Base-by-base conservation (phyloP, 2,329 filamentous ascomycete species). In the Colletotrichum tabaci region DNA sequence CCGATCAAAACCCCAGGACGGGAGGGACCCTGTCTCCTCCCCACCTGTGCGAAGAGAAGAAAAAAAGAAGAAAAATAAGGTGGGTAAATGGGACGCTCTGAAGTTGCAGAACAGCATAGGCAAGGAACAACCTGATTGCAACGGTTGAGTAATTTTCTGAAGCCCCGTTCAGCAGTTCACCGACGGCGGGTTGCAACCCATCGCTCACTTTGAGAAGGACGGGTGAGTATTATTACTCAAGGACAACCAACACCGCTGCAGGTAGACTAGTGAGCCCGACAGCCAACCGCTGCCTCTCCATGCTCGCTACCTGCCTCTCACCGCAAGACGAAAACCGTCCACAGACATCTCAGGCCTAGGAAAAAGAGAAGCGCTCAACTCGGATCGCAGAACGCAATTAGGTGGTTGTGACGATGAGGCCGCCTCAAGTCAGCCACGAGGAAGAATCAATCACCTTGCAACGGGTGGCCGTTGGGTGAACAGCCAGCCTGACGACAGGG, bases 41-140 rank as follows among this genome's bases (percentile, higher is more conserved):
- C 42, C 49, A 50, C 47, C 56, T 56, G 62, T 61, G 63, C 55
- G 30, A 55, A 47, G 12, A 47, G 23, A 65, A 61, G 18, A 13
- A 13, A 53, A 13, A 66, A n/a, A 55, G 30, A 56, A 15, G 49
- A 21, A 49, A 13, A 23, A 35, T n/a, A 8, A 21, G 21, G 30
- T 38, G 35, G 35, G 35, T 38, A 38, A 38, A 30, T 55, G 63
- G 62, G 18, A 42, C 50, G 21, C 47, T 42, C 21, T 35, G 57
- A 56, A 62, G 56, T 15, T 46, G 40, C 26, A 46, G 21, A 58
- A 38, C 10, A 18, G 18, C 35, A 46, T 38, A 35, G 52, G 18
- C 58, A 63, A 52, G 58, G 66, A n/a, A 63, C 49, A 55, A 65
- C 61, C 61, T 53, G 62, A 46, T 58, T 52, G 44, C 65, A 21